Evolutionary conservation across 257 asterid species (phyloP), one percentile per base, ranked within the genome.

Genomic region (Jaltomata sinuosa): DNA sequence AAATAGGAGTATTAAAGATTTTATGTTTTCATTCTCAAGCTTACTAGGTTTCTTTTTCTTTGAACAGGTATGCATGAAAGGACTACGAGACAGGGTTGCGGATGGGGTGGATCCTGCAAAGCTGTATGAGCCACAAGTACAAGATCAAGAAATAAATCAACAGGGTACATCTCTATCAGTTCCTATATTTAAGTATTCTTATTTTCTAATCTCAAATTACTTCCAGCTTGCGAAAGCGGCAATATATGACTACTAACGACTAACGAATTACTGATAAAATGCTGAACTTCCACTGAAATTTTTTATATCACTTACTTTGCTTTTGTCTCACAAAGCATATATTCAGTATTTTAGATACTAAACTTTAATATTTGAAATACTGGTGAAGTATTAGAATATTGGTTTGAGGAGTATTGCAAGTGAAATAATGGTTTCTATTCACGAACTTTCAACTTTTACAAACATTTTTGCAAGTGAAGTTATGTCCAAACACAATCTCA

Each of bases 41-140:
- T 77, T 49, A 77, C 45, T 4, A 9, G 25, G 64, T 29, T 74
- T 49, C 82, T 77, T 77, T 77, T 77, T 16, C 59, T 79, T 52
- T 61, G 68, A 29, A 22, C 85, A 96, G 99, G 36, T 84, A 18
- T 90, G 93, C 80, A 90, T 91, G 22, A 90, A 87, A 88, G 89
- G 89, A 40, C 87, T 96, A 40, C 93, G 90, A 34, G 98, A 94
- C 3, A 93, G 81, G 87, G 86, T 96, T 87, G 85, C 94, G 4
- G 45, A 79, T 83, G 99, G 99, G 80, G 87, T 82, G 79, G 99
- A 96, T 83, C 93, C 93, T 38, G 82, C 94, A 49, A 91, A 93
- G 92, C 89, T 93, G 85, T 90, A 90, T 50, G 95, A 94, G 85
- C 83, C 89, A 79, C 91, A 88, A 83, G 86, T 57, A 82, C 90